These are phyloP conservation scores for Termitomyces sp. DNA, from an alignment of 768 basidiomycete species.

Conservation along the genomic window DNA sequence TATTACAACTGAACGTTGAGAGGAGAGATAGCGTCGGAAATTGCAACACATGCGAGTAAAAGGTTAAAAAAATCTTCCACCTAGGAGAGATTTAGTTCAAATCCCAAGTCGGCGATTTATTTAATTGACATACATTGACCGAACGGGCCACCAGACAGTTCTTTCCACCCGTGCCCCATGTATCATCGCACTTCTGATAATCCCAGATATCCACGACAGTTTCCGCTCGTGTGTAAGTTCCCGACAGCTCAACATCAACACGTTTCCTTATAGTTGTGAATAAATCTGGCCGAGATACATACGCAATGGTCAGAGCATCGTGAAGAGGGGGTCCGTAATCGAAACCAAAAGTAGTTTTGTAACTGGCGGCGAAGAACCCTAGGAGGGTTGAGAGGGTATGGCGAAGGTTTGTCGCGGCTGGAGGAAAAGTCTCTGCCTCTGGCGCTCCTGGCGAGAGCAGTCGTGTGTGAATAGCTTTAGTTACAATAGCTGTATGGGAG, in stretches of 20 bases:
- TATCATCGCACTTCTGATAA: slow-evolving; percentile 52
- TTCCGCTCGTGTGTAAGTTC: slow-evolving; percentile 63
- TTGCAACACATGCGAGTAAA: slow-evolving; percentile 53
- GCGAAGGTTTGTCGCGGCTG: slow-evolving; percentile 46
- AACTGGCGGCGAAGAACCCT: slow-evolving; percentile 66
- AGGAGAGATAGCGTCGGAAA: slow-evolving; percentile 57
- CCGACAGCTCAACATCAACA: slow-evolving; percentile 78
- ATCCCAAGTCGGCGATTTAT: neutral
- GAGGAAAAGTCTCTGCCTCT: slow-evolving; percentile 21
- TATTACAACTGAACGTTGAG: slow-evolving; percentile 35
- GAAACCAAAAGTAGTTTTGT: slow-evolving; percentile 77
- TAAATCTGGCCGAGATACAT: slow-evolving; percentile 62
- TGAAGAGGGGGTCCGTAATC: slow-evolving; percentile 83
- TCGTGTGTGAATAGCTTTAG: slow-evolving; percentile 40
- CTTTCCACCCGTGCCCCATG: slow-evolving; percentile 70
- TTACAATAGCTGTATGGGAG: slow-evolving; percentile 81
- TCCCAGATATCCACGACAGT: slow-evolving; percentile 79
- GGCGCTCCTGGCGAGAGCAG: slow-evolving; percentile 38
- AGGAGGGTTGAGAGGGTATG: slow-evolving; percentile 73
- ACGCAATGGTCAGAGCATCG: slow-evolving; percentile 79
- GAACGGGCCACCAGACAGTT: slow-evolving; percentile 71
- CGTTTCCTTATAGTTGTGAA: slow-evolving; percentile 61
- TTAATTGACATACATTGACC: slow-evolving; percentile 49
- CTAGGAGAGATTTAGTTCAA: slow-evolving; percentile 28
- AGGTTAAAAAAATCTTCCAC: slow-evolving; percentile 61